Conservation (phyloP, 2,329 filamentous ascomycete genomes). For the Aaosphaeria arxii region DNA sequence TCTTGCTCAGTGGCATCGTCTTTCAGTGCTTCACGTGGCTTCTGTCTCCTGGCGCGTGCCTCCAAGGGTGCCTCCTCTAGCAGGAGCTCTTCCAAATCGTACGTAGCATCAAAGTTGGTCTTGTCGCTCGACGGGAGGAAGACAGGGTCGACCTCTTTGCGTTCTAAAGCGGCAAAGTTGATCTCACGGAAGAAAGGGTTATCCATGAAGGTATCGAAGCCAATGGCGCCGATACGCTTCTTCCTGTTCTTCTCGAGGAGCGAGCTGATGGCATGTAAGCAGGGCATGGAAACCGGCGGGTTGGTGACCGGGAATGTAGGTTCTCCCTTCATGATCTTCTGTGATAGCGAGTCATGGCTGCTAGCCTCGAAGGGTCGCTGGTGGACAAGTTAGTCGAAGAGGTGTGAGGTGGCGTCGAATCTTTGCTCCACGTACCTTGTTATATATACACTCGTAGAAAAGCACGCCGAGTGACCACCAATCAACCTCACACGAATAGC, state of each 20-base stretch:
- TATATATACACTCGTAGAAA: conserved; percentile 99
- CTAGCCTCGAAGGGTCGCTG: conserved; percentile 91
- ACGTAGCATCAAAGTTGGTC: conserved; percentile 98
- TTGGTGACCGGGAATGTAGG: conserved; percentile 91
- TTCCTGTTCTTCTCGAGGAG: conserved; percentile 77
- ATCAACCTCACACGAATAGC: conserved; percentile 87
- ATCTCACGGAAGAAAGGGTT: conserved; percentile 87
- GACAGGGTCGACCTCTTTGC: conserved; percentile 84
- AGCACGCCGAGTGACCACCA: conserved; percentile 98
- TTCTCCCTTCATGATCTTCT: conserved; percentile 75
- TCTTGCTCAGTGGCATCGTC: conserved; percentile 94
- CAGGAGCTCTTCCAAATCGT: conserved; percentile 90
- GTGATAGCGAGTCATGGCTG: conserved; percentile 75
- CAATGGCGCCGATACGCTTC: conserved; percentile 76
- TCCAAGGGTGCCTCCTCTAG: conserved; percentile 94
- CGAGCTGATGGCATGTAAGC: conserved; percentile 82
- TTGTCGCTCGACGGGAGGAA: conserved; percentile 95
- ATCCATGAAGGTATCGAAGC: conserved; percentile 79
- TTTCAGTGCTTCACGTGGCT: conserved; percentile 85
- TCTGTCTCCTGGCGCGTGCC: conserved; percentile 86
- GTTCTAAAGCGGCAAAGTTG: conserved; percentile 79
- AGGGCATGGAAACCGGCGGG: conserved; percentile 83
- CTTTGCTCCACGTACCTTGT: conserved; percentile 64
- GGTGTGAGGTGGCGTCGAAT: not conserved
- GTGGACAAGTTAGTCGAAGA: not conserved